Conservation (phyloP, 139 green algal species). For the Trebouxia sp. region DNA sequence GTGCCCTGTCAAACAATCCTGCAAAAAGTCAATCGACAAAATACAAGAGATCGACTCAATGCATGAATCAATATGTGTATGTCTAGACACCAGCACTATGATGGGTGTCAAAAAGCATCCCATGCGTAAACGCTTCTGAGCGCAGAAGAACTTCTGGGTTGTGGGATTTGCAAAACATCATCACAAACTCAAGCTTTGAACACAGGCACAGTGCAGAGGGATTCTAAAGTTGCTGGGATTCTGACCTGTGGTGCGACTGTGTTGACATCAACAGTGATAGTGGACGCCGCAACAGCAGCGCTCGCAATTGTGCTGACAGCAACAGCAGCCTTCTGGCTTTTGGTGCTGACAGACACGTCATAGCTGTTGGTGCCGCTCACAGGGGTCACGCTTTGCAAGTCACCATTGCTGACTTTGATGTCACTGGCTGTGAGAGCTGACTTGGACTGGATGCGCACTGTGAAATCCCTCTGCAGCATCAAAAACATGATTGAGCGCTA, state of each 20-base stretch:
- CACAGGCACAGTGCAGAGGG: no score
- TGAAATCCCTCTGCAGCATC: constrained; percentile 12
- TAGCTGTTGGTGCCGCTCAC: background rate
- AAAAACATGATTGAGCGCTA: background rate
- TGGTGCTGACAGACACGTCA: background rate
- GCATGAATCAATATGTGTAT: no score
- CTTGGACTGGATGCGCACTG: constrained; percentile 6
- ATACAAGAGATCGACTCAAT: no score
- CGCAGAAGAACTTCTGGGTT: no score
- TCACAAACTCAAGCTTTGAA: no score
- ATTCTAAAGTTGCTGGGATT: no score
- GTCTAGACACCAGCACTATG: no score
- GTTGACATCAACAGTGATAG: background rate
- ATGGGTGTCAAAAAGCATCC: no score
- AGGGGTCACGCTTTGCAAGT: background rate
- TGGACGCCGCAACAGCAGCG: background rate
- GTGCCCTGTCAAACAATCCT: no score
- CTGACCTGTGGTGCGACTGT: background rate
- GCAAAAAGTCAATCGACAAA: no score
- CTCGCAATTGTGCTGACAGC: constrained; percentile 13
- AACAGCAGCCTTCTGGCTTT: background rate
- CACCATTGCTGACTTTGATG: background rate
- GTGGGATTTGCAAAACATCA: no score
- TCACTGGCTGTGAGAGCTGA: background rate
- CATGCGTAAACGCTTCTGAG: no score